Evolutionary conservation across 2,329 filamentous ascomycete species (phyloP).

Genomic region (Xylaria sp.): DNA sequence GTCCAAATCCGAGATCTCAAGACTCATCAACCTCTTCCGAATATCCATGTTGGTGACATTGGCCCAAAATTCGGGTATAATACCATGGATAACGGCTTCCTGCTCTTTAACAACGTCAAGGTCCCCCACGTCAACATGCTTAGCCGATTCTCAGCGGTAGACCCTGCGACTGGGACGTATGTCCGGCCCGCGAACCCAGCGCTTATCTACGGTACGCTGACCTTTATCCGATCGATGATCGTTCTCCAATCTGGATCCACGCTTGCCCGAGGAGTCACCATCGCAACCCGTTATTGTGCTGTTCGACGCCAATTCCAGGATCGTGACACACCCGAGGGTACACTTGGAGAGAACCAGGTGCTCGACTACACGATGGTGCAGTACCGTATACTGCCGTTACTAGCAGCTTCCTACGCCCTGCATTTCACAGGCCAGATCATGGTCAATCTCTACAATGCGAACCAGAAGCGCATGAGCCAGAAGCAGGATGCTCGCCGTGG

Average conservation of each 20-base stretch:
- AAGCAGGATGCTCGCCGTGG: background rate
- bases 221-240: slow-evolving; percentile 14
- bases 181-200: slow-evolving; percentile 8
- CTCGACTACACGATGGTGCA: slow-evolving; percentile 17
- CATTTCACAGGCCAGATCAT: slow-evolving; percentile 6
- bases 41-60: slow-evolving; percentile 10
- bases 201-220: slow-evolving; percentile 11
- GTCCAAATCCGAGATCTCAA: slow-evolving; percentile 13
- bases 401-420: slow-evolving; percentile 14
- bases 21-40: slow-evolving; percentile 6
- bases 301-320: slow-evolving; percentile 18
- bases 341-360: slow-evolving; percentile 6
- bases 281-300: slow-evolving; percentile 15
- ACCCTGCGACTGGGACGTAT: slow-evolving; percentile 7
- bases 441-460: slow-evolving; percentile 13
- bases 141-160: slow-evolving; percentile 8
- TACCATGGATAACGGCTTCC: slow-evolving; percentile 15
- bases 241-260: slow-evolving; percentile 9
- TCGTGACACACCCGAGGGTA: slow-evolving; percentile 10
- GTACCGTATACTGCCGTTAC: slow-evolving; percentile 18
- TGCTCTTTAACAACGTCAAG: slow-evolving; percentile 13
- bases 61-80: slow-evolving; percentile 15
- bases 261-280: slow-evolving; percentile 11
- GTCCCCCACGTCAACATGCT: slow-evolving; percentile 15
- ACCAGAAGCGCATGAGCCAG: slow-evolving; percentile 9